Base-by-base conservation (phyloP, 2,329 filamentous ascomycete genomes). In the Fusarium kyushuense region DNA sequence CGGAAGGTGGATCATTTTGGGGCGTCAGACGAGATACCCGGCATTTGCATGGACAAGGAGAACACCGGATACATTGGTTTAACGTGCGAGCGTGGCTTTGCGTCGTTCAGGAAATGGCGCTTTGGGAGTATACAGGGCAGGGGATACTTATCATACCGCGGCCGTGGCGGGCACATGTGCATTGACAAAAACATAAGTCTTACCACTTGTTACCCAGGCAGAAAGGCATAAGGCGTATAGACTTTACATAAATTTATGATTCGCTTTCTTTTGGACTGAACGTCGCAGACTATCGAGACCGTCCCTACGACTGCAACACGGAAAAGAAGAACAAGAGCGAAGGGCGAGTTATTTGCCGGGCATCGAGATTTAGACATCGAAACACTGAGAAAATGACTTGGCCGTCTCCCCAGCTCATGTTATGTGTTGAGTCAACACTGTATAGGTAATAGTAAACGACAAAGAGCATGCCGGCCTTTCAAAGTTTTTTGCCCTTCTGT, bases 41-140 rank as follows among this genome's bases (percentile, higher is more conserved):
- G 64, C 60, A 70, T 74, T 73, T 73, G 69, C 71, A 74, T 65
- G 72, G 70, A 74, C 45, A 71, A 41, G 54, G 66, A 47, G 57
- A 59, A 54, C 46, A 63, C 45, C 51, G 56, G 59, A 58, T 43
- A 54, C 43, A 71, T 68, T 66, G 48, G 58, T 68, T 70, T 64
- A 47, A 56, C 58, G 58, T 47, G 56, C 49, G 58, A 47, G 33
- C 35, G 45, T 43, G 45, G 38, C 57, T 61, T 38, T 47, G 46
- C 54, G 35, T 48, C 49, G 57, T 41, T 54, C 58, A 49, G 62
- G 53, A 63, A 55, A 58, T 54, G 70, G 71, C 72, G 71, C 63
- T 70, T 21, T 35, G 16, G 71, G 72, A 74, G 71, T 69, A 54
- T n/a, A 60, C 36, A 38, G 51, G 53, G 60, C 41, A 51, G 19